phyloP scores from a whole-genome alignment of 345 rosid species.

The Melastoma malabathricum region DNA sequence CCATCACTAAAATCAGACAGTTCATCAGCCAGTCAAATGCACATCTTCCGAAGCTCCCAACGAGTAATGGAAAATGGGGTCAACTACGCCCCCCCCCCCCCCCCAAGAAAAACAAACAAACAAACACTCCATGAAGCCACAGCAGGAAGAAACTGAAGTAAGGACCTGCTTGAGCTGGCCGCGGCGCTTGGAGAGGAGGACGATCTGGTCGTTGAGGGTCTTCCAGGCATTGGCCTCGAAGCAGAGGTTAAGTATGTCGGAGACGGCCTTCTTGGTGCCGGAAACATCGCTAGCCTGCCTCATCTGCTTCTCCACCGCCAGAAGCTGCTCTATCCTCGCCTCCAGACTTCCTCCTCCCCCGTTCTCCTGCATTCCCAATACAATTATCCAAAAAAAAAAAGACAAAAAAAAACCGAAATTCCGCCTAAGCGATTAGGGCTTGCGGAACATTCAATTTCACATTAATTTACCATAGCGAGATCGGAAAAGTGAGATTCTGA shows the following conservation, averaged over 20 bases:
- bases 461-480: no score
- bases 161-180: constrained; percentile 86
- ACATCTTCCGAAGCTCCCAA: no score
- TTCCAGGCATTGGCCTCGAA: constrained; percentile 84
- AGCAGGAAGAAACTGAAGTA: neutral
- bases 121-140: neutral
- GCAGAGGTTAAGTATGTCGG: constrained; percentile 67
- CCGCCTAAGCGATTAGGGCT: neutral
- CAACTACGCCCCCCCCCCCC: no score
- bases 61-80: no score
- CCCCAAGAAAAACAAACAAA: no score
- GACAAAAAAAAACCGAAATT: neutral
- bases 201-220: constrained; percentile 58
- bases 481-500: no score
- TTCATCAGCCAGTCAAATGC: no score
- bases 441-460: no score
- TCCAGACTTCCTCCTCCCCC: constrained; percentile 37
- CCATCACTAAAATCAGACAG: no score
- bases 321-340: constrained; percentile 51
- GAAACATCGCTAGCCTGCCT: constrained; percentile 66
- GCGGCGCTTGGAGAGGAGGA: constrained; percentile 66
- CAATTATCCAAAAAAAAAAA: neutral
- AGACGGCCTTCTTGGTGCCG: constrained; percentile 63
- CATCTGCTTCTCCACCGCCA: constrained; percentile 78
- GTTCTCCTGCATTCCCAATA: constrained; percentile 20